These are phyloP conservation scores for Debaryomycetaceae sp. DNA, from an alignment of 1,139 yeast genomes.

Conservation along the genomic window DNA sequence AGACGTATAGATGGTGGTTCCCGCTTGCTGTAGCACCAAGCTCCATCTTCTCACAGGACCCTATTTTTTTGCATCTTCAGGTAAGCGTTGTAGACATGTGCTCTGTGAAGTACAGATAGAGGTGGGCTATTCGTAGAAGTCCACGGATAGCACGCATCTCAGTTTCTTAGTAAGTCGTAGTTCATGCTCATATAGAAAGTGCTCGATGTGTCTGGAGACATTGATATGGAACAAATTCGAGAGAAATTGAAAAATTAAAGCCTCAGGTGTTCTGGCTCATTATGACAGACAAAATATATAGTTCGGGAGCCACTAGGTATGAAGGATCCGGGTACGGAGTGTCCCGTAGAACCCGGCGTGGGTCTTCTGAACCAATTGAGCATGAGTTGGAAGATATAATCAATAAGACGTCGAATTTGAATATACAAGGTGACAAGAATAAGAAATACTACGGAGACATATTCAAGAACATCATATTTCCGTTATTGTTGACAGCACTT, in stretches of 20 bases:
- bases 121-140: too few species aligned
- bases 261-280: not conserved
- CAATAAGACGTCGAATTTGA: conserved; percentile 21
- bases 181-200: too few species aligned
- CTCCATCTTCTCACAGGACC: too few species aligned
- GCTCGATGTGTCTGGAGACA: too few species aligned
- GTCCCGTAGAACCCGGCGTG: conserved; percentile 1
- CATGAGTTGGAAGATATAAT: conserved; percentile 25
- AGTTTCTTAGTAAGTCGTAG: too few species aligned
- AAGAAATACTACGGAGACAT: conserved; percentile 4
- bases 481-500: conserved; percentile 45
- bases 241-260: not conserved
- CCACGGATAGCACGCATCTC: too few species aligned
- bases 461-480: conserved; percentile 23
- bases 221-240: not conserved
- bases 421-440: conserved; percentile 10
- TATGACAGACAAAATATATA: conserved; percentile 1
- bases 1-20: too few species aligned
- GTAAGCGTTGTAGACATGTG: too few species aligned
- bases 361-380: not conserved
- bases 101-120: too few species aligned
- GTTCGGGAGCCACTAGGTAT: conserved; percentile 5
- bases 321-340: conserved; percentile 1
- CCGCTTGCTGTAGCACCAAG: too few species aligned
- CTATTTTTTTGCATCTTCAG: too few species aligned